Conservation (phyloP, 129 eudicot species). For the Lactuca saligna region DNA sequence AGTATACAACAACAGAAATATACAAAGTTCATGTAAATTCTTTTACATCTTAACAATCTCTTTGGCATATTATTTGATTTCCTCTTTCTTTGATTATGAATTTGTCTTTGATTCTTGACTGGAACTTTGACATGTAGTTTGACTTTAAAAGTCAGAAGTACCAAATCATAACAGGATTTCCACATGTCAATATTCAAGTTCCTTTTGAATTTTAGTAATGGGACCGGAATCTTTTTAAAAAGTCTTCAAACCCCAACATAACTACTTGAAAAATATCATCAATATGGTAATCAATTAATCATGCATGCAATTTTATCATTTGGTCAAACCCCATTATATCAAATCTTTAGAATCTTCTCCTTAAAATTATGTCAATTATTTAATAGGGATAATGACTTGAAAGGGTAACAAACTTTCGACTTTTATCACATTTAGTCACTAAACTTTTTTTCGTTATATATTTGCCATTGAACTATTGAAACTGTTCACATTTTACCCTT, state of each 20-base stretch:
- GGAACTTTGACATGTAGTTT: slow-evolving; percentile 14
- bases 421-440: no score
- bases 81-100: slow-evolving; percentile 2
- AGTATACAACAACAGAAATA: background rate
- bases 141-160: background rate
- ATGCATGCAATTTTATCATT: background rate
- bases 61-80: slow-evolving; percentile 11
- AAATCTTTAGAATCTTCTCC: background rate
- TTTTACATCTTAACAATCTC: slow-evolving; percentile 5
- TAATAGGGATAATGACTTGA: no score
- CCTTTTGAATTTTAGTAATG: background rate
- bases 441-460: no score
- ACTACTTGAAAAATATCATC: background rate
- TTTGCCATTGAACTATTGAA: no score
- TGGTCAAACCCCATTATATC: background rate
- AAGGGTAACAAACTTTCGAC: no score
- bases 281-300: background rate
- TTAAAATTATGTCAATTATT: background rate
- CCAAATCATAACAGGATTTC: background rate
- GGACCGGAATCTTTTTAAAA: background rate
- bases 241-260: background rate
- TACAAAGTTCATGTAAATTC: background rate
- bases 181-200: slow-evolving; percentile 2
- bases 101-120: background rate
- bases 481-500: no score